Base-by-base conservation (phyloP, 495 filamentous ascomycete genomes). In the Penicillium canescens region DNA sequence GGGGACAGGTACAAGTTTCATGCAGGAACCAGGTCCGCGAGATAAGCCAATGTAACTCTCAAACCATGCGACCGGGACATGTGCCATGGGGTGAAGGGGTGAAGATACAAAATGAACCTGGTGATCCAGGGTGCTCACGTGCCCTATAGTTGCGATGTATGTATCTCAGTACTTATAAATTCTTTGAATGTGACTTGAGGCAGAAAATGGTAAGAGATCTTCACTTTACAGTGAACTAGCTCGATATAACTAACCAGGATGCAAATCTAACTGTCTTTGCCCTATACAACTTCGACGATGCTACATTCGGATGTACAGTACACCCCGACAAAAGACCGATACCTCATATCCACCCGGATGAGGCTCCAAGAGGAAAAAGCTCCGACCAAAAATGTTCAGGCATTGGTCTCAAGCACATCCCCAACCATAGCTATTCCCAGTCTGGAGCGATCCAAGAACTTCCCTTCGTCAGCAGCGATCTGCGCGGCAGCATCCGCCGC, bases 401-500 rank as follows among this genome's bases (percentile, higher is more conserved):
- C 57, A 8, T 20, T 48, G 8, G 61, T 66, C 21, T 61, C 55
- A 20, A 38, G 46, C 34, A 62, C 59, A 20, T 67, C 65, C 13
- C 65, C 72, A 11, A 72, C 16, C 21, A 65, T 47, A 6, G 63
- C 72, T 7, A 60, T 55, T 5, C 56, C 61, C 28, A 59, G 28
- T 50, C 58, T 62, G 28, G 54, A 42, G 16, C 38, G 42, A 49
- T 76, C 73, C 26, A 71, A 26, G 35, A 74, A 76, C 39, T 51
- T 52, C 34, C 74, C 65, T 58, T 77, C 71, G 37, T 68, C 60
- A 23, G 52, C 54, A 6, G 46, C 42, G 49, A 70, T 57, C 60
- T 61, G 46, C 31, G 55, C 46, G 31, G 59, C 56, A 20, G 53
- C 49, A 10, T 67, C 67, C 4, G 65, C 56, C 3, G 52, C 45